Evolutionary conservation across 2,329 filamentous ascomycete species (phyloP), one percentile per base, ranked within the genome.

Genomic region (Ceratocystis diversiconidia): DNA sequence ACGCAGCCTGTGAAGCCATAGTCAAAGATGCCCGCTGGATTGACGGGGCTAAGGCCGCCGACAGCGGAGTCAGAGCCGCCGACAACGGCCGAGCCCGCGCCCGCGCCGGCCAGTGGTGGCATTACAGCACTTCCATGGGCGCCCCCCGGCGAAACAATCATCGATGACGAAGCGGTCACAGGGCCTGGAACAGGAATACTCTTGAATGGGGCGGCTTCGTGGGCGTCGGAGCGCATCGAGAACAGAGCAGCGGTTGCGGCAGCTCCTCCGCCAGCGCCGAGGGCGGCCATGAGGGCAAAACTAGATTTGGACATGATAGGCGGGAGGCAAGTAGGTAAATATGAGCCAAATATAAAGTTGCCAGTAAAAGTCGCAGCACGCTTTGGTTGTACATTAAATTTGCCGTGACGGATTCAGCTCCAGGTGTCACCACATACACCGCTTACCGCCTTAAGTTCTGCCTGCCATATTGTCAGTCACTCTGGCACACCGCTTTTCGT

Each of bases 1-100:
- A 96, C 79, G 41, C 94, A 94, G 67, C 94, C 94, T 0, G 94
- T 92, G 76, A 97, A 96, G 72, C 94, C 89, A 74, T 92, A 92
- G 70, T 91, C 83, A 75, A 91, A 89, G 70, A 92, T 81, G 12
- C 89, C 89, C 46, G 85, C 78, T 3, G 89, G 88, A 75, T 92
- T 82, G 72, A 92, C 87, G 44, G 82, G 84, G 10, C 12, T 41
- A 41, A 12, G 36, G 12, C 10, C 36, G 36, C 36, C 36, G 36
- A 41, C 36, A 41, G 36, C 12, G 12, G 77, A 87, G 46, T 82
- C 84, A 8, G 77, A 72, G 62, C 73, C 71, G 62, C 73, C 69
- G 36, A 75, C 71, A 61, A 72, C 69, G 10, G 61, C n/a, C 72
- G 70, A 46, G 63, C 30, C 19, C 66, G 55, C 28, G 67, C 71